Base-by-base conservation (phyloP, 306 rosid species). In the Citrullus amarus region DNA sequence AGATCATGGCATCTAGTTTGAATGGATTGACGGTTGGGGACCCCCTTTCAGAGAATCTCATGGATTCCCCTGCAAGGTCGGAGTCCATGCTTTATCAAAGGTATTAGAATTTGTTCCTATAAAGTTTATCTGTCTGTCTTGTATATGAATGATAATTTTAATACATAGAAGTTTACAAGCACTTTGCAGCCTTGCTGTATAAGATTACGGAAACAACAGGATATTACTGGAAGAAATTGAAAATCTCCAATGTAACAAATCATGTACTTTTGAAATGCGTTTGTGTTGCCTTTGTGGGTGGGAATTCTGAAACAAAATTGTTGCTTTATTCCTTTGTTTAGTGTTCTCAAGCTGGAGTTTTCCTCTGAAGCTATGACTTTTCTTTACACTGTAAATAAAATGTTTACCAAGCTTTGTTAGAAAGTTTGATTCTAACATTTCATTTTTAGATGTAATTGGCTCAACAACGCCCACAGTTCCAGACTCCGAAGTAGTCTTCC, bases 1-100 rank as follows among this genome's bases (percentile, higher is more conserved):
- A 95, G 99, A 92, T 95, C 81, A 92, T 95, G 99, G 99, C 99
- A 44, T 91, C 99, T 58, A 95, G 99, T 88, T 89, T 95, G 86
- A 95, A 95, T 57, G 99, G 99, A 63, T 86, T 92, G 86, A 95
- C 97, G 20, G 99, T 95, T 73, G 99, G 92, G 79, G 99, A 95
- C 54, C 90, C 97, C 56, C 92, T 95, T 69, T 80, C 97, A 61
- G 99, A 91, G 71, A 95, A 88, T 87, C 92, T 92, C 34, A 84
- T 95, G 99, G 99, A 95, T 59, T 95, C 97, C 88, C 97, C 97
- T 2, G 97, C 93, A 48, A 88, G 97, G 86, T 95, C 97, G 43
- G 99, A 95, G 59, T 85, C 87, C 84, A 78, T 86, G 86, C 87
- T 87, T 82, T 91, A 87, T 84, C 78, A 84, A 44, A 92, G 97